Evolutionary conservation across 768 basidiomycete genomes (phyloP).

Genomic region (Kondoa malvinella): DNA sequence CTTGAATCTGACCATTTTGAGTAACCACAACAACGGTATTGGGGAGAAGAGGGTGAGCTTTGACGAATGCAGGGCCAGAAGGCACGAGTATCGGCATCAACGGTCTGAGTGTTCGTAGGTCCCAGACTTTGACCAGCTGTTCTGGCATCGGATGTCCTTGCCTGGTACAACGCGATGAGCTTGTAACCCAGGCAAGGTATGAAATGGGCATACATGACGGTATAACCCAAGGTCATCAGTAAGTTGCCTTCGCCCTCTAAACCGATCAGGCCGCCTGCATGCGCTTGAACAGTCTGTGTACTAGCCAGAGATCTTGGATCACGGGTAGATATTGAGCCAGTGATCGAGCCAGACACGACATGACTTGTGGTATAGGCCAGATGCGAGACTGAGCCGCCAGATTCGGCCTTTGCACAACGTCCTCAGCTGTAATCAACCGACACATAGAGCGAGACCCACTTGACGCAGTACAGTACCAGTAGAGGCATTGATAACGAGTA

Average conservation of each 20-base stretch:
- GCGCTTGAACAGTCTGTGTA: constrained; percentile 53
- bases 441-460: neutral
- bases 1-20: constrained; percentile 62
- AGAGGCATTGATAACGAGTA: constrained; percentile 15
- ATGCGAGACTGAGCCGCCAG: constrained; percentile 16
- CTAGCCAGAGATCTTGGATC: constrained; percentile 46
- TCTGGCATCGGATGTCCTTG: constrained; percentile 76
- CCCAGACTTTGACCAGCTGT: constrained; percentile 81
- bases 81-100: constrained; percentile 76
- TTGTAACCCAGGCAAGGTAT: constrained; percentile 2
- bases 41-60: constrained; percentile 56
- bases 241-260: constrained; percentile 62
- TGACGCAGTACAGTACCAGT: constrained; percentile 16
- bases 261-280: constrained; percentile 64
- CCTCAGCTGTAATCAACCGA: constrained; percentile 49
- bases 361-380: constrained; percentile 20
- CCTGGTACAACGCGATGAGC: constrained; percentile 35
- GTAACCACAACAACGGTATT: constrained; percentile 61
- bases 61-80: constrained; percentile 68
- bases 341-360: constrained; percentile 31
- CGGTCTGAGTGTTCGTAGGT: constrained; percentile 63
- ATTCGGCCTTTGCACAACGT: constrained; percentile 20
- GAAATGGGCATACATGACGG: constrained; percentile 47
- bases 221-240: constrained; percentile 71
- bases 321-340: constrained; percentile 57